A percentile compares a stretch with the other conserved stretches of the same genome.
These are phyloP conservation scores for Lentinula boryana DNA, from an alignment of 768 basidiomycete species.

Conservation along the genomic window DNA sequence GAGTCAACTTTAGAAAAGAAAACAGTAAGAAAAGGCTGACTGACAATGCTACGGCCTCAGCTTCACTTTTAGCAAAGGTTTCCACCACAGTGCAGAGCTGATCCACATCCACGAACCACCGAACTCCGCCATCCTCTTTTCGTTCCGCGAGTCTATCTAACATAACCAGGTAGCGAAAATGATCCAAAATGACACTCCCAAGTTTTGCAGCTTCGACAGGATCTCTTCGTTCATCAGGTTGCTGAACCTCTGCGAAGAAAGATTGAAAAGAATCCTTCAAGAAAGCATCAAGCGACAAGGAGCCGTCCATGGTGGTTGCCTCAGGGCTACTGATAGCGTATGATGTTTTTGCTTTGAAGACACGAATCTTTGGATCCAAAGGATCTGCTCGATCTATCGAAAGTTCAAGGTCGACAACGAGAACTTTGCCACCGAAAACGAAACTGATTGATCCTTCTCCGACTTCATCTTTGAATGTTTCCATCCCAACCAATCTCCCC, in stretches of 20 bases:
- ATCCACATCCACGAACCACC: constrained; percentile 72
- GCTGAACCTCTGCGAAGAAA: constrained; percentile 59
- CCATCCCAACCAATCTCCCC: constrained; percentile 65
- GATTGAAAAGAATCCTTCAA: constrained; percentile 47
- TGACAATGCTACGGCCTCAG: constrained; percentile 46
- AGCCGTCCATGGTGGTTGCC: constrained; percentile 40
- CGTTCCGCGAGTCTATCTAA: constrained; percentile 62
- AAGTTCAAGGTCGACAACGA: constrained; percentile 75
- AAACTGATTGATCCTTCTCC: constrained; percentile 47
- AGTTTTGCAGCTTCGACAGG: constrained; percentile 45
- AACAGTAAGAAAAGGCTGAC: constrained; percentile 17
- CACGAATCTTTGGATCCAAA: constrained; percentile 30
- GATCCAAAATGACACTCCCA: constrained; percentile 42
- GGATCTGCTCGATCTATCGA: constrained; percentile 33
- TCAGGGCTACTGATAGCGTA: constrained; percentile 52
- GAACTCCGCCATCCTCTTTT: constrained; percentile 56
- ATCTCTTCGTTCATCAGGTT: constrained; percentile 42
- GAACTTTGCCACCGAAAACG: constrained; percentile 71
- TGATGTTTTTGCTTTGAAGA: constrained; percentile 63
- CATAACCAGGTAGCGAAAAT: constrained; percentile 65
- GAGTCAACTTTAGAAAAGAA: constrained; percentile 7
- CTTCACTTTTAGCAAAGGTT: constrained; percentile 47
- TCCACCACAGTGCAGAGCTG: constrained; percentile 43
- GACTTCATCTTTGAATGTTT: constrained; percentile 61
- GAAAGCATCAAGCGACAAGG: constrained; percentile 58